Percentiles rank a stretch among this genome's conserved stretches.
phyloP scores from a whole-genome alignment of 2,329 filamentous ascomycete genomes.

The Dothistroma pini region DNA sequence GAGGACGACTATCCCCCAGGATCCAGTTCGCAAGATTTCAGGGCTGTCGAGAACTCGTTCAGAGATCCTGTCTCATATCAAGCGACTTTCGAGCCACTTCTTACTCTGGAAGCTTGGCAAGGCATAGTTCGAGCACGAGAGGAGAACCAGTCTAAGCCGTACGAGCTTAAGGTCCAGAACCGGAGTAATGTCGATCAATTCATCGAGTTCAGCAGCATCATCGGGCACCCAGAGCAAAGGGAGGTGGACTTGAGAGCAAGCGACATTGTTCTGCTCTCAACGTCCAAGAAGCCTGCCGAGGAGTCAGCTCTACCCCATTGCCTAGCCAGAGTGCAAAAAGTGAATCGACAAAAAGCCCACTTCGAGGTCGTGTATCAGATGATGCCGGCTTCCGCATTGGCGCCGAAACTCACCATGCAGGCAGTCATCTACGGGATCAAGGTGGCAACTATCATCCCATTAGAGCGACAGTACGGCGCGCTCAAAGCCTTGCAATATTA shows the following conservation, averaged over 20 bases:
- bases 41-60: constrained; percentile 74
- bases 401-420: constrained; percentile 58
- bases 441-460: constrained; percentile 87
- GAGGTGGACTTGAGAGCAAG: constrained; percentile 74
- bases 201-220: constrained; percentile 81
- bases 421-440: constrained; percentile 70
- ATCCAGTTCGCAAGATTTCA: constrained; percentile 65
- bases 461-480: constrained; percentile 93
- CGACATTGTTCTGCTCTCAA: constrained; percentile 84
- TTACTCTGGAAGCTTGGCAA: constrained; percentile 94
- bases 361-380: constrained; percentile 85
- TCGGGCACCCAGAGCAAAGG: constrained; percentile 66
- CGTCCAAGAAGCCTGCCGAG: constrained; percentile 64
- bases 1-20: constrained; percentile 78
- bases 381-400: constrained; percentile 49
- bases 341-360: constrained; percentile 73
- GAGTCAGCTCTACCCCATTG: constrained; percentile 69
- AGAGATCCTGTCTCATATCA: constrained; percentile 74
- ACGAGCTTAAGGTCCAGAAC: constrained; percentile 83
- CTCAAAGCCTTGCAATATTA: constrained; percentile 91
- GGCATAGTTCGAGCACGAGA: constrained; percentile 87
- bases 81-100: constrained; percentile 80
- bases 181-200: constrained; percentile 90
- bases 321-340: constrained; percentile 76
- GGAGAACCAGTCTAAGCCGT: constrained; percentile 73